phyloP scores from a whole-genome alignment of 371 early-diverging fungal genomes.

The Mortierella sp. region DNA sequence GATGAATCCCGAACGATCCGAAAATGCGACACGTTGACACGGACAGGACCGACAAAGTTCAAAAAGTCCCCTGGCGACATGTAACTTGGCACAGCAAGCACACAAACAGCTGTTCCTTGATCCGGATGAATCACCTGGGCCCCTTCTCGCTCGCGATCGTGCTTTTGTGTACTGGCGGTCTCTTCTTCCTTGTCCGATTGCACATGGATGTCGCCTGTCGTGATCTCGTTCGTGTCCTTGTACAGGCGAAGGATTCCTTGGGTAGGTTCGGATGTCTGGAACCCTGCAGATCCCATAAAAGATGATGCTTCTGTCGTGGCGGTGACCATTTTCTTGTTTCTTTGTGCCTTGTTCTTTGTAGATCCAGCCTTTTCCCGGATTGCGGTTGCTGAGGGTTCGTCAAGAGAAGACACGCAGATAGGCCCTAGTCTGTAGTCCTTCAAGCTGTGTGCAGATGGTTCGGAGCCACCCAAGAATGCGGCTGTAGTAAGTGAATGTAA shows the following conservation, averaged over 20 bases:
- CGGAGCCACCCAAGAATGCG: background rate
- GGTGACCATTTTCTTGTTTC: constrained; percentile 8
- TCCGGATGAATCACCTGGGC: constrained; percentile 37
- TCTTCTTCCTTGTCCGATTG: constrained; percentile 5
- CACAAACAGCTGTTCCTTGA: constrained; percentile 66
- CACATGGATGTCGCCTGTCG: constrained; percentile 42
- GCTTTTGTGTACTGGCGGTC: background rate
- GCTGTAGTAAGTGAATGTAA: background rate
- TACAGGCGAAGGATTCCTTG: constrained; percentile 82
- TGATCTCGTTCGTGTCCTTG: constrained; percentile 60
- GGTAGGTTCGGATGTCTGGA: constrained; percentile 40
- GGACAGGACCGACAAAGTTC: constrained; percentile 76
- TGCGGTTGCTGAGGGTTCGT: constrained; percentile 1
- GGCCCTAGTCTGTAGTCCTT: constrained; percentile 25
- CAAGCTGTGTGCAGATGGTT: background rate
- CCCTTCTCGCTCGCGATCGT: constrained; percentile 27
- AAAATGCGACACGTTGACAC: constrained; percentile 67
- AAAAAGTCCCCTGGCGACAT: constrained; percentile 88
- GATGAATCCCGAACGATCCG: constrained; percentile 80
- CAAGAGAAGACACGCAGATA: constrained; percentile 14
- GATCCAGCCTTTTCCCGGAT: constrained; percentile 10
- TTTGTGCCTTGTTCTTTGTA: constrained; percentile 1
- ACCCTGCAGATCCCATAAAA: constrained; percentile 3
- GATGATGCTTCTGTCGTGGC: background rate
- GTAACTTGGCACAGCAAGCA: constrained; percentile 89